Conservation (phyloP, 2,329 filamentous ascomycete species). For the Nothomitra cinnamomea region DNA sequence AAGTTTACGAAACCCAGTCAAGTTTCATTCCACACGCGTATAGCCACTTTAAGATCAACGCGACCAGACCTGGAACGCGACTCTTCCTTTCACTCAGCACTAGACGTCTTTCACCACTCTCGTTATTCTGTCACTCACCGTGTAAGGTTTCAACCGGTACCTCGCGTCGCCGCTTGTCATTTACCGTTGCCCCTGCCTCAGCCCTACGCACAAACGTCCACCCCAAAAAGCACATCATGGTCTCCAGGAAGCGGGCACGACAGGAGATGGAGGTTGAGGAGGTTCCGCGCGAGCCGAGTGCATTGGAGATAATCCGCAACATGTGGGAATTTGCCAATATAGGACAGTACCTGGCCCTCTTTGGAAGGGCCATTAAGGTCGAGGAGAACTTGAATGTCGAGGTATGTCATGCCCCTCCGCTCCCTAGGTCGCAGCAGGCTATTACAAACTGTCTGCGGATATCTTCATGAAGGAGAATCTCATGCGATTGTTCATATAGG, state of each 20-base stretch:
- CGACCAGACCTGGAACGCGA: no score
- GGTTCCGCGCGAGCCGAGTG: constrained; percentile 18
- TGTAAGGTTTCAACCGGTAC: not conserved
- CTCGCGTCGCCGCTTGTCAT: not conserved
- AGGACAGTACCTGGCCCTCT: constrained; percentile 84
- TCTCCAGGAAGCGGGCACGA: constrained; percentile 4
- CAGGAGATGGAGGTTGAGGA: constrained; percentile 7
- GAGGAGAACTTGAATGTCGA: constrained; percentile 80
- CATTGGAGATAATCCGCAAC: constrained; percentile 57
- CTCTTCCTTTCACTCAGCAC: no score
- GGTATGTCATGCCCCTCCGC: constrained; percentile 33
- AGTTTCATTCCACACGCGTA: no score
- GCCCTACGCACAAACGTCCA: not conserved
- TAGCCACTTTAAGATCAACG: no score
- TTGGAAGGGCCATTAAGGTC: constrained; percentile 78
- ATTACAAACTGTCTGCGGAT: not conserved
- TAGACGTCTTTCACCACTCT: no score
- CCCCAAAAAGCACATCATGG: constrained; percentile 1
- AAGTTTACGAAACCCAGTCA: no score
- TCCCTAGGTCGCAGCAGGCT: not conserved
- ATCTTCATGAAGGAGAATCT: not conserved
- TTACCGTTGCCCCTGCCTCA: not conserved
- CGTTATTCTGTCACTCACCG: no score
- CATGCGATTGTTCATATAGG: constrained; percentile 33
- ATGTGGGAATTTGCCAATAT: constrained; percentile 94